Evolutionary conservation across 768 basidiomycete genomes (phyloP).

Genomic region (Mycena belliarum): DNA sequence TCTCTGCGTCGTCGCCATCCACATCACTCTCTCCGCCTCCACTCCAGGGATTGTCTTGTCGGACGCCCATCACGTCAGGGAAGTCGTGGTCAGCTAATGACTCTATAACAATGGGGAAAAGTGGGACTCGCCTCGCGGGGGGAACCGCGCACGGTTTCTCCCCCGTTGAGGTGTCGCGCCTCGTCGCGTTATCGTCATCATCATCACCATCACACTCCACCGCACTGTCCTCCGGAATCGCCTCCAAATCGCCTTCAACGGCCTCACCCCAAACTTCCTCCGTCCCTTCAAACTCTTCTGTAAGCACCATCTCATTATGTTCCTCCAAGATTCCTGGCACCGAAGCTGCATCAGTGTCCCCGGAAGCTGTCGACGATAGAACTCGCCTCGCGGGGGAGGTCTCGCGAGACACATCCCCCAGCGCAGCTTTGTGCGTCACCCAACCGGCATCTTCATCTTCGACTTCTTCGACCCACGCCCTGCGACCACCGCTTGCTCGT

Average conservation of each 20-base stretch:
- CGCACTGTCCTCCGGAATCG: background rate
- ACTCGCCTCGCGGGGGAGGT: slow-evolving; percentile 15
- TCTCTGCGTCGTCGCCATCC: background rate
- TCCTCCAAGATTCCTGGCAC: background rate
- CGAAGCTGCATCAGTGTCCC: background rate
- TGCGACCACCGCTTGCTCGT: too few relatives aligned
- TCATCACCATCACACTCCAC: background rate
- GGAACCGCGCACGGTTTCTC: background rate
- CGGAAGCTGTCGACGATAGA: too few relatives aligned
- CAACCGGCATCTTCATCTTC: background rate
- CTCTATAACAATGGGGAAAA: too few relatives aligned
- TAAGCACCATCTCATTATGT: background rate
- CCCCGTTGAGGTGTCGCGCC: slow-evolving; percentile 6
- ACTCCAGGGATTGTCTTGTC: background rate
- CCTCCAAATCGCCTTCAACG: background rate
- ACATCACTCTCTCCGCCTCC: background rate
- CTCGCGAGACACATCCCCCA: slow-evolving; percentile 4
- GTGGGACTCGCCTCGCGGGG: slow-evolving; percentile 5
- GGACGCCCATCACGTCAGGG: too few relatives aligned
- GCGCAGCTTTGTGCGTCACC: background rate
- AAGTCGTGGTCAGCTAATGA: too few relatives aligned
- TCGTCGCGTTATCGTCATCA: background rate
- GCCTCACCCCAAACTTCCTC: too few relatives aligned
- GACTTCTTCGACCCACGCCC: background rate
- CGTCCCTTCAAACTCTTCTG: background rate